Conservation (phyloP, 2,329 filamentous ascomycete genomes). For the Phaeosphaeria sp. region DNA sequence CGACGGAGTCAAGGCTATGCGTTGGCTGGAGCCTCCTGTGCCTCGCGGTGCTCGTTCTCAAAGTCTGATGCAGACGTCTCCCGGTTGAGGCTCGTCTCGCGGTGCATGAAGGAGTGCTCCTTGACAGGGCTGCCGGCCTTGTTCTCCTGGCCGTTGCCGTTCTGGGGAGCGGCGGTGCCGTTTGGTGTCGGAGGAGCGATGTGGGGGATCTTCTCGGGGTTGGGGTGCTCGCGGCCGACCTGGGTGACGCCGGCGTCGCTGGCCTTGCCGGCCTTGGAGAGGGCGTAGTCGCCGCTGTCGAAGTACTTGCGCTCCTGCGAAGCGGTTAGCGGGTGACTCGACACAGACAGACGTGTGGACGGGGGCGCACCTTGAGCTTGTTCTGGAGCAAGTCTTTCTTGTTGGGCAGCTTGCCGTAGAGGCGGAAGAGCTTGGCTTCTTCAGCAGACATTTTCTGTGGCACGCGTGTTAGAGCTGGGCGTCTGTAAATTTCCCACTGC, state of each 20-base stretch:
- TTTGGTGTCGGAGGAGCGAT: conserved; percentile 69
- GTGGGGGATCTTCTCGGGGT: conserved; percentile 94
- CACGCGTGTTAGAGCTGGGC: conserved; percentile 25
- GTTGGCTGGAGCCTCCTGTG: conserved; percentile 23
- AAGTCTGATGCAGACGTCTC: conserved; percentile 76
- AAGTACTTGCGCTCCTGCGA: conserved; percentile 89
- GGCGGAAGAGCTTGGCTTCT: conserved; percentile 93
- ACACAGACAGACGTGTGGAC: not conserved
- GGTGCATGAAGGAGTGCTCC: conserved; percentile 85
- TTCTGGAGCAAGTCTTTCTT: conserved; percentile 97
- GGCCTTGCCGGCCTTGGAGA: conserved; percentile 96
- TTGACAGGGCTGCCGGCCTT: conserved; percentile 80
- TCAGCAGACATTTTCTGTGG: conserved; percentile 85
- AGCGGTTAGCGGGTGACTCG: conserved; percentile 3
- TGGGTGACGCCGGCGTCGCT: conserved; percentile 91
- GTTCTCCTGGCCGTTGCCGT: conserved; percentile 47
- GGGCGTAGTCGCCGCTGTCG: conserved; percentile 93
- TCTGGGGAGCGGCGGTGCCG: conserved; percentile 41
- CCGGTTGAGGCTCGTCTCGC: conserved; percentile 77
- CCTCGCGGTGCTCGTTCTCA: conserved; percentile 42
- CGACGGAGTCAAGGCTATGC: conserved; percentile 16
- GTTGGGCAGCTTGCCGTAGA: conserved; percentile 97
- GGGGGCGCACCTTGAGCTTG: conserved; percentile 77
- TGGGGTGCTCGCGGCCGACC: conserved; percentile 92
- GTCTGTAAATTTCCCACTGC: conserved; percentile 1